Evolutionary conservation across 2,329 filamentous ascomycete genomes (phyloP), one percentile per base, ranked within the genome.

Genomic region (Colletotrichum cuscutae): DNA sequence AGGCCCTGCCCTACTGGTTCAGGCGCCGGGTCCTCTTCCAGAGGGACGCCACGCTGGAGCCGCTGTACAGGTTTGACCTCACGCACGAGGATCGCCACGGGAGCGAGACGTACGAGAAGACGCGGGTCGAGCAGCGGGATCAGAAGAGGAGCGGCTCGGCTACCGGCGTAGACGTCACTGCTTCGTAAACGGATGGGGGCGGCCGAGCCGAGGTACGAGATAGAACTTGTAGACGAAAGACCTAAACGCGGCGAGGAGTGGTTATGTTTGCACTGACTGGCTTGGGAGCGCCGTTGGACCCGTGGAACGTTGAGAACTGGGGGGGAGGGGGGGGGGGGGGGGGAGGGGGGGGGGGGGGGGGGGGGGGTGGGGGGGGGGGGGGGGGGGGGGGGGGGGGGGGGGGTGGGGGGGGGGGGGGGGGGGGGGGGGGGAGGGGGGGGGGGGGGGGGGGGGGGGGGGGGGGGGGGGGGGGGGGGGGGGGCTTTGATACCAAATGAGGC

Each of bases 21-120:
- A 79, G 77, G 53, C 76, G 77, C 8, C 78, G 79, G 26, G 22
- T 84, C 1, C 68, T 82, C 6, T 77, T 77, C 46, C 75, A 75
- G 60, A 74, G 72, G 19, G 74, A 80, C 26, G 84, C 78, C 11
- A 77, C 77, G n/a, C 78, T 86, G 24, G 79, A 84, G 73, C 84
- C 84, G 22, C 76, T 86, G 19, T 86, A 86, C 76, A 81, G 81
- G 58, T 80, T 85, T 32, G 82, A 84, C 57, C 78, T 82, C 28
- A 78, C 77, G 24, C 66, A 71, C 56, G 66, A 72, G 56, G 80
- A 81, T 28, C 79, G 81, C 46, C 28, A 54, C 46, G 61, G 15
- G 11, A 79, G 81, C 58, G 79, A 80, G 57, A 76, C 69, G 24
- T 82, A 81, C 68, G 82, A 84, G 72, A 84, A 85, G 76, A 77